Base-by-base conservation (phyloP, 208 protist genomes). In the Acanthamoeba comandoni region DNA sequence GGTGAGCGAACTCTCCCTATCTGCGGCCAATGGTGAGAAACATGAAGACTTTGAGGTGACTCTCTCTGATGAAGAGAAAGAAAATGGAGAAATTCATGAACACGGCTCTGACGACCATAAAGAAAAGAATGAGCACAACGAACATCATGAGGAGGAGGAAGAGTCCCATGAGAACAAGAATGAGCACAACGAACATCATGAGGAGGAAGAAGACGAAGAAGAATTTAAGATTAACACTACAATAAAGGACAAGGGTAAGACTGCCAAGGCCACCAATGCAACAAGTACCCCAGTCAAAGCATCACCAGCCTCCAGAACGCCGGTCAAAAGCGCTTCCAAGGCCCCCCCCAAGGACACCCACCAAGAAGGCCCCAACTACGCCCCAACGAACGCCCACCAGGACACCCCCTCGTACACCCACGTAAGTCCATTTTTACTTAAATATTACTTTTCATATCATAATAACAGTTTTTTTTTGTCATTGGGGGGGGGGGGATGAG, bases 121-220 rank as follows among this genome's bases (percentile, higher is more conserved):
- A 7, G 49, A 29, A 9, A 13, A 31, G 49, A 4, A 49, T 26
- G 19, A n/a, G 62, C 62, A 73, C 65, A 43, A 73, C 49, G 65
- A 73, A 73, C 35, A 15, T 19, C 35, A 43, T 43, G 49, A 73
- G 22, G 65, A 43, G 8, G 65, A 73, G 29, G 35, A 73, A 26
- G n/a, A 73, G 65, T 26, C 57, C n/a, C 57, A 64, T 26, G 65
- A 73, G 26, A 35, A 73, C 26, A 71, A 71, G 31, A 71, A 71
- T 35, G 48, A 71, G 22, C 31, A 26, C 22, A 71, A 71, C 31
- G 64, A 71, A 31, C 35, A 71, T 17, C 31, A 35, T 29, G 26
- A 69, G 15, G n/a, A 73, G n/a, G 65, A 73, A 12, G 65, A 43
- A 39, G n/a, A 70, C 0, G 65, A 73, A 43, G 65, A 73, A 13